Base-by-base conservation (phyloP, 2,329 filamentous ascomycete species). In the Penicillium janthinellum region DNA sequence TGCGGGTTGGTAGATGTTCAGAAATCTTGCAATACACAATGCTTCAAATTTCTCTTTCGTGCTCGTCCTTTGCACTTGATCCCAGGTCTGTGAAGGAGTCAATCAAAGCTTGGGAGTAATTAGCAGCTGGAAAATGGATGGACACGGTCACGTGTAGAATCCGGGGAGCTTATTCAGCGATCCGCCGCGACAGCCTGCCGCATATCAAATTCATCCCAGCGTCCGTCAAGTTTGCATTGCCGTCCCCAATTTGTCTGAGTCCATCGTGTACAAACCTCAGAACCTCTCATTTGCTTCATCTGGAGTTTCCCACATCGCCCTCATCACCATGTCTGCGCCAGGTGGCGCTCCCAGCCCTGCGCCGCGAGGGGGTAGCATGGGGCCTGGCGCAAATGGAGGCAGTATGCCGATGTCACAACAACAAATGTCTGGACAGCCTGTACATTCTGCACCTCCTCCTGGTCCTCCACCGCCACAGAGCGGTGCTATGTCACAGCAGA, bases 401-500 rank as follows among this genome's bases (percentile, higher is more conserved):
- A 74, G 74, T 62, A 77, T 81, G 70, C 67, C 73, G 34, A 78
- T 79, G 68, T 80, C 79, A 58, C 79, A 81, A 62, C 80, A 82
- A 62, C 79, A 79, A 56, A 74, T 77, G 57, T 75, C 79, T 64
- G 79, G 78, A 44, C 77, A 81, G 60, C 77, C 82, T 60, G 77
- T 83, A 60, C 75, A 80, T 63, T 70, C 76, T 59, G 62, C 77
- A 67, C 75, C 81, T 59, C 73, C 80, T 50, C 76, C 75, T 5
- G 69, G 71, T 5, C 68, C 73, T n/a, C 66, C 71, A 25, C 72
- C 70, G 35, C 71, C 73, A 5, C 70, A 73, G 10, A 73, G 72
- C 55, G 74, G 74, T 42, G 73, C 73, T 14, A 88, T 92, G 78
- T 92, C 90, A 2, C 92, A 94, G 64, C 91, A 96, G 70, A 96